These are phyloP conservation scores for Fusarium temperatum DNA, from an alignment of 2,329 filamentous ascomycete genomes.

Conservation along the genomic window DNA sequence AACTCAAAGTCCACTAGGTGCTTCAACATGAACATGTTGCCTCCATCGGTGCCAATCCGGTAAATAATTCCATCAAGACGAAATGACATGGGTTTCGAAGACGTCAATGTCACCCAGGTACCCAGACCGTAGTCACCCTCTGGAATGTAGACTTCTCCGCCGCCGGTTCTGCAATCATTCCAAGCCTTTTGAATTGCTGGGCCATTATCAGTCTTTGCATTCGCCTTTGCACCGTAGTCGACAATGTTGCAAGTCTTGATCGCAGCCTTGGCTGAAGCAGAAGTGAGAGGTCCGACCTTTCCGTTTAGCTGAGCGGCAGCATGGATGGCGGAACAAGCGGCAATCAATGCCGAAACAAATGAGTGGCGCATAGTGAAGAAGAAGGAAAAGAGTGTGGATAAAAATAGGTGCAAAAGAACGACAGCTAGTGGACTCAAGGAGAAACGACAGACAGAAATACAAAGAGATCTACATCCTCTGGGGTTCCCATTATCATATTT, in stretches of 20 bases:
- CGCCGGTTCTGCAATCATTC: conserved; percentile 18
- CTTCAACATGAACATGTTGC: conserved; percentile 35
- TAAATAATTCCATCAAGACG: conserved; percentile 33
- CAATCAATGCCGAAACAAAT: conserved; percentile 25
- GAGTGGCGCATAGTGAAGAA: conserved; percentile 8
- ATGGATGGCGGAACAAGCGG: conserved; percentile 20
- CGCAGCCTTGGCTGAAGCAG: conserved; percentile 16
- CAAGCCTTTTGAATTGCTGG: conserved; percentile 30
- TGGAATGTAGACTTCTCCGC: conserved; percentile 32
- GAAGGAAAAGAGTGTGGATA: background rate
- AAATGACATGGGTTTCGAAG: conserved; percentile 30
- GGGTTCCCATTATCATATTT: background rate
- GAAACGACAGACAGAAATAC: background rate
- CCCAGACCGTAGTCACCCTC: conserved; percentile 30
- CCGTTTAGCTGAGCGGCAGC: conserved; percentile 35
- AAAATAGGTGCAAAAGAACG: background rate
- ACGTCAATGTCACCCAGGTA: conserved; percentile 28
- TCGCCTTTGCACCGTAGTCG: conserved; percentile 23
- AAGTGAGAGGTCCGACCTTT: conserved; percentile 27
- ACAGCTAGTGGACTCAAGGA: background rate
- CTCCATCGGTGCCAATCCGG: conserved; percentile 19
- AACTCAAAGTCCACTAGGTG: conserved; percentile 34
- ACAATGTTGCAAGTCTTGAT: conserved; percentile 34
- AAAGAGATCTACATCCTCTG: background rate
- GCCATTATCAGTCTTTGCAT: conserved; percentile 26